A percentile compares a stretch with the other conserved stretches of the same genome.
phyloP scores from a whole-genome alignment of 176 grass and related monocot species.

The Avena atlantica region DNA sequence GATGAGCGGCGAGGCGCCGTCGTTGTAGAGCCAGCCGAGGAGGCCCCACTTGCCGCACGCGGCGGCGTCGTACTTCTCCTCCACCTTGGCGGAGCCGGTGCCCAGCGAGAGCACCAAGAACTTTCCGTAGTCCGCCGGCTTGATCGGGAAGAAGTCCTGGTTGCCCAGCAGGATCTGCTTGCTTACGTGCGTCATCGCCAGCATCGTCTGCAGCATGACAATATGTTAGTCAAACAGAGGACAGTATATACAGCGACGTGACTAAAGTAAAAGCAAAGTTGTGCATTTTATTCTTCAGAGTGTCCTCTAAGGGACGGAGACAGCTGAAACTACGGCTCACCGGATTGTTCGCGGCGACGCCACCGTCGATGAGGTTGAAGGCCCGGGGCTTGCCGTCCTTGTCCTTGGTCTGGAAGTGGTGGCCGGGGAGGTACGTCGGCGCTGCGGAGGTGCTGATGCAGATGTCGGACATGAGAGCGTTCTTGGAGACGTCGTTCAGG shows the following conservation, averaged over 20 bases:
- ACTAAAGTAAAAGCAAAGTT: too few species aligned
- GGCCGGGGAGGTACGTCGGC: conserved; percentile 51
- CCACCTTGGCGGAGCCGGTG: not conserved
- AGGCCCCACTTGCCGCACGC: not conserved
- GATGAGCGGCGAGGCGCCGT: not conserved
- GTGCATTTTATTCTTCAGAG: not conserved
- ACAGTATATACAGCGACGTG: not conserved
- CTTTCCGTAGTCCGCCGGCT: not conserved
- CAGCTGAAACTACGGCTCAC: not conserved
- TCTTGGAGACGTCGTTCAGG: conserved; percentile 34
- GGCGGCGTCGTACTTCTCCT: not conserved
- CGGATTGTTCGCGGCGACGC: conserved; percentile 75
- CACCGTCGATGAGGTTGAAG: conserved; percentile 77
- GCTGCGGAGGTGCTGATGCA: conserved; percentile 71
- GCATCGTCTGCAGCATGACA: not conserved
- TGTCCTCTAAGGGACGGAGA: not conserved
- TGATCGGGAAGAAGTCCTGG: too few species aligned
- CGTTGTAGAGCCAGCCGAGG: not conserved
- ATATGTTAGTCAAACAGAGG: not conserved
- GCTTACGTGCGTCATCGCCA: too few species aligned
- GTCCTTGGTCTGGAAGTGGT: conserved; percentile 53
- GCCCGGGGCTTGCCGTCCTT: conserved; percentile 43
- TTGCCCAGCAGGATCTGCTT: too few species aligned
- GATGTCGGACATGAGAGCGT: conserved; percentile 56
- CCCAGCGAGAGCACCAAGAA: not conserved